These are phyloP conservation scores for Linum usitatissimum DNA, from an alignment of 345 rosid genomes.

Conservation along the genomic window DNA sequence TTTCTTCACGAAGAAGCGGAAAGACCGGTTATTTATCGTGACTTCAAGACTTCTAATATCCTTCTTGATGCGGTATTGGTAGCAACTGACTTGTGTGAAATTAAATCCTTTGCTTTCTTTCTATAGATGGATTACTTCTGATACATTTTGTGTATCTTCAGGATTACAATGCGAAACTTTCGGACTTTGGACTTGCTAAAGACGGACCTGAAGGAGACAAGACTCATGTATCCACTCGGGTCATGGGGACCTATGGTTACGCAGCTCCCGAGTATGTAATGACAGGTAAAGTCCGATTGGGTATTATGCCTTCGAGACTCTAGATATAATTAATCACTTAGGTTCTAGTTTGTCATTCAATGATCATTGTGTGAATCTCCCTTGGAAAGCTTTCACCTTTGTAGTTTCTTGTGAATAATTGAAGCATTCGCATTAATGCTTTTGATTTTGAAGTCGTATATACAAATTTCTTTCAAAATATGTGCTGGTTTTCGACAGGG, in stretches of 20 bases:
- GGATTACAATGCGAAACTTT: constrained; percentile 95
- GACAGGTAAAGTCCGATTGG: constrained; percentile 51
- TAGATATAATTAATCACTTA: neutral
- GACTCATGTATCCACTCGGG: constrained; percentile 96
- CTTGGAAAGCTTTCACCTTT: neutral
- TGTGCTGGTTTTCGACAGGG: too few relatives aligned
- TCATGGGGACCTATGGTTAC: constrained; percentile 96
- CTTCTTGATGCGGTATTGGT: constrained; percentile 69
- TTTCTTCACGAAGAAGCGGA: constrained; percentile 97
- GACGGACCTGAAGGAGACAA: constrained; percentile 98
- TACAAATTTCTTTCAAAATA: too few relatives aligned
- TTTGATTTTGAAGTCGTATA: too few relatives aligned
- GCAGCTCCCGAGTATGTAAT: constrained; percentile 99
- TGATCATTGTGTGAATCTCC: neutral
- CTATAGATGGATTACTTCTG: constrained; percentile 11
- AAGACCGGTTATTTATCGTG: constrained; percentile 90
- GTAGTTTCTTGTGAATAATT: too few relatives aligned
- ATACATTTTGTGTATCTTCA: constrained; percentile 20
- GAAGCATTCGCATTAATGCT: too few relatives aligned
- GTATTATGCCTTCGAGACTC: neutral
- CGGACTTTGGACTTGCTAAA: constrained; percentile 97
- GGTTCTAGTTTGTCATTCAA: neutral
- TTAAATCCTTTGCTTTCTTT: neutral
- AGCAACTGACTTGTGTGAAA: neutral
- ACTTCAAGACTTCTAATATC: constrained; percentile 95